phyloP scores from a whole-genome alignment of 257 asterid genomes.

The Leptodermis oblonga region DNA sequence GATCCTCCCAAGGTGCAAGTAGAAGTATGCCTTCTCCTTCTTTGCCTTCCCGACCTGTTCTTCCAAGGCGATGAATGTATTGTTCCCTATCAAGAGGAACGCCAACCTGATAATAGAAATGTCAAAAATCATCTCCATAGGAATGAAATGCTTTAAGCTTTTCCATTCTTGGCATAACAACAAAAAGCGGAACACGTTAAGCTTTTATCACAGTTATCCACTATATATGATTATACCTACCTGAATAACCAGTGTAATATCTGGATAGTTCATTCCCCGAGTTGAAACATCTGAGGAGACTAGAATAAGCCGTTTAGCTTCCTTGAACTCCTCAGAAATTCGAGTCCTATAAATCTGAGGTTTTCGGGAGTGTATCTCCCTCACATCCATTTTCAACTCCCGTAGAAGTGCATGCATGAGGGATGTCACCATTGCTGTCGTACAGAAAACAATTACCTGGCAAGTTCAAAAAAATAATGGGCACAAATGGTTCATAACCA shows the following conservation, averaged over 20 bases:
- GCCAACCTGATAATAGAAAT: slow-evolving; percentile 52
- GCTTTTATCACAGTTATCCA: neutral
- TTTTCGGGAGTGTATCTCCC: slow-evolving; percentile 79
- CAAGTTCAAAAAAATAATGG: slow-evolving; percentile 17
- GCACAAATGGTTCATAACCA: slow-evolving; percentile 6
- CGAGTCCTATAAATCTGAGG: slow-evolving; percentile 73
- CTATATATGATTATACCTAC: slow-evolving; percentile 24
- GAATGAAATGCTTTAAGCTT: neutral
- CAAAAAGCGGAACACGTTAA: neutral
- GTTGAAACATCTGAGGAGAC: slow-evolving; percentile 78
- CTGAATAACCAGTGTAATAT: slow-evolving; percentile 86
- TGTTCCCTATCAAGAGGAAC: slow-evolving; percentile 80
- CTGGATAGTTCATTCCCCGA: slow-evolving; percentile 92
- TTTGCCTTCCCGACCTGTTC: slow-evolving; percentile 92
- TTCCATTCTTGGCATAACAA: too few relatives aligned
- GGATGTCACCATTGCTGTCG: slow-evolving; percentile 80
- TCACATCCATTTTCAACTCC: slow-evolving; percentile 71
- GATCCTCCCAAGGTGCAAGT: slow-evolving; percentile 93
- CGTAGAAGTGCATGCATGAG: slow-evolving; percentile 71
- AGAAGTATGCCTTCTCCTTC: slow-evolving; percentile 69
- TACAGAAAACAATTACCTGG: slow-evolving; percentile 79
- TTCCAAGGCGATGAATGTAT: slow-evolving; percentile 85
- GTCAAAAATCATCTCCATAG: neutral
- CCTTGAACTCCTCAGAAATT: slow-evolving; percentile 81
- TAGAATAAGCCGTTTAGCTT: slow-evolving; percentile 58